Evolutionary conservation across 108 stramenopile genomes (phyloP).

Genomic region (Aurantiochytrium sp.): DNA sequence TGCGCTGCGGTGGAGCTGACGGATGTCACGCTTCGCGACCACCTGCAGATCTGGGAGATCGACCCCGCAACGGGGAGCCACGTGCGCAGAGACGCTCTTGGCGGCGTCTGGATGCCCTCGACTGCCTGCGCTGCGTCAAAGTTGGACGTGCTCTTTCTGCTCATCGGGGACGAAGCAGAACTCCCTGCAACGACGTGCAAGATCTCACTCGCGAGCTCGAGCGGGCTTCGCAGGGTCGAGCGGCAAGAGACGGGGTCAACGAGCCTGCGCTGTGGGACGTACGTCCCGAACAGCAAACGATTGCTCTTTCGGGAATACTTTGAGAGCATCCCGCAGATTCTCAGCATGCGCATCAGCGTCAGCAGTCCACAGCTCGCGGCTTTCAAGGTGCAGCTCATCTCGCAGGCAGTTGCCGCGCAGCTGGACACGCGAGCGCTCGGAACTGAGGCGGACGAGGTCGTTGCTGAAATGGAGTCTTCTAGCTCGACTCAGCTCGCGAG

Average conservation of each 20-base stretch:
- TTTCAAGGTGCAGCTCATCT: slow-evolving; percentile 11
- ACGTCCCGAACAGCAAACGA: background rate
- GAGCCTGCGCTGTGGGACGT: background rate
- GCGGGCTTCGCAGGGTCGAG: background rate
- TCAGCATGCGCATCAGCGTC: background rate
- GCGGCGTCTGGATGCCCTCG: background rate
- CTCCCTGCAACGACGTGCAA: background rate
- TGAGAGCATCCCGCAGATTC: background rate
- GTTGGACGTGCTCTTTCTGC: too few species aligned
- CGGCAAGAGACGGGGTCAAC: background rate
- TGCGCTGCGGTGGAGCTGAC: background rate
- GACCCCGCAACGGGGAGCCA: background rate
- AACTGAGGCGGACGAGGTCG: background rate
- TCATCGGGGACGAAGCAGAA: too few species aligned
- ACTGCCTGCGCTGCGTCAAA: too few species aligned
- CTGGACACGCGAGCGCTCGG: background rate
- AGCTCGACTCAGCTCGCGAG: background rate
- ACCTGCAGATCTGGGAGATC: background rate
- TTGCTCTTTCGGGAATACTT: background rate
- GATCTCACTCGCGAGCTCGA: background rate
- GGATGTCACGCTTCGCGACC: background rate
- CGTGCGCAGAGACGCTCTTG: background rate
- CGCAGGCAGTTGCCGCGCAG: background rate
- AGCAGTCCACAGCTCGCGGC: background rate
- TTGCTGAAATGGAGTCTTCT: background rate